phyloP scores from a whole-genome alignment of 2,329 filamentous ascomycete genomes.

The Fusarium sp. region DNA sequence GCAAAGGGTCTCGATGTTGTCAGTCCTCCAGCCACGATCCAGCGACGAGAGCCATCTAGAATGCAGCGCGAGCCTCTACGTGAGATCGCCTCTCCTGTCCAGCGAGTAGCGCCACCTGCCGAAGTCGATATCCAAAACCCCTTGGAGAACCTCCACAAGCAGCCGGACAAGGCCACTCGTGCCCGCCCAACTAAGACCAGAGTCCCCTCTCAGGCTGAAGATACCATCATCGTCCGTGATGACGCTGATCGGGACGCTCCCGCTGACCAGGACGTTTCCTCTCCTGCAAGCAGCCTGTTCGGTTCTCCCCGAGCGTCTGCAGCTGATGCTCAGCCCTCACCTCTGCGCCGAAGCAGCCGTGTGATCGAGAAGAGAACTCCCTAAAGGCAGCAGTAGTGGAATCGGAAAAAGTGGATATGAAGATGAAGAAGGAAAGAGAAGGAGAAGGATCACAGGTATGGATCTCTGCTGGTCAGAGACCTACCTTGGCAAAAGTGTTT shows the following conservation, averaged over 20 bases:
- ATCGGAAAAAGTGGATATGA: neutral
- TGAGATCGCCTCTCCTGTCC: neutral
- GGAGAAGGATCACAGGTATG: neutral
- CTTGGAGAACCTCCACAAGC: neutral
- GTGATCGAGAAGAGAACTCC: constrained; percentile 4
- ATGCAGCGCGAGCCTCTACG: neutral
- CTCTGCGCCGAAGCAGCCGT: constrained; percentile 20
- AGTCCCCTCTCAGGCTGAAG: neutral
- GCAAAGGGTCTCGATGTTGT: neutral
- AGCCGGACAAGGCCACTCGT: neutral
- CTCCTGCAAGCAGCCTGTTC: neutral
- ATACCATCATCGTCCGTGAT: neutral
- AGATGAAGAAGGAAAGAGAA: neutral
- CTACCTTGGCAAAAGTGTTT: constrained; percentile 6
- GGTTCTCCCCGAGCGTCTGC: neutral
- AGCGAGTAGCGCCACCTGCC: neutral
- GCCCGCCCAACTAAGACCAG: neutral
- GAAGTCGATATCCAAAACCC: neutral
- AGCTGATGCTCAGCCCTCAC: constrained; percentile 6
- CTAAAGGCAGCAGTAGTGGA: constrained; percentile 3
- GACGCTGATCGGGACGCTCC: neutral
- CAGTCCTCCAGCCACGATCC: too few species aligned
- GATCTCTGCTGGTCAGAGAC: constrained; percentile 24
- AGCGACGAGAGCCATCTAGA: neutral
- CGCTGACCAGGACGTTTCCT: too few species aligned